Evolutionary conservation across 257 asterid genomes (phyloP).

Genomic region (Scutellaria galericulata): DNA sequence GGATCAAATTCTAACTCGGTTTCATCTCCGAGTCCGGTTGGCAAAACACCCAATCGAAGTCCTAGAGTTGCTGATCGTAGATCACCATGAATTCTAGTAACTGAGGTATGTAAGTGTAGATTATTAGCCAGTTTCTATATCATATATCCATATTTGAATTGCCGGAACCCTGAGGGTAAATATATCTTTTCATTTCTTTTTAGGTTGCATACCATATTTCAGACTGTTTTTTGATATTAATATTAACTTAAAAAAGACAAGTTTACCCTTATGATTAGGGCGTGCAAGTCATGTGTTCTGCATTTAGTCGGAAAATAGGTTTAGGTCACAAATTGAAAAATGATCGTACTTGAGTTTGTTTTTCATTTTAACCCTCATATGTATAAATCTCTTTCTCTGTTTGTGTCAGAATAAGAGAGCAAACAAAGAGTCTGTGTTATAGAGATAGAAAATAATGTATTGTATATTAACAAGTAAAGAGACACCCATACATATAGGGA

Average conservation of each 20-base stretch:
- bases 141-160: not conserved
- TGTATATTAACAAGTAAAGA: no score
- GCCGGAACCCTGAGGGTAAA: no score
- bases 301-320: no score
- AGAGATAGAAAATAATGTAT: no score
- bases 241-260: no score
- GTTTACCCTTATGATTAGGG: no score
- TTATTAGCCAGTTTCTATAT: not conserved
- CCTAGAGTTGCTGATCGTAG: conserved; percentile 64
- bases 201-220: no score
- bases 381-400: not conserved
- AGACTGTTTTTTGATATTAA: no score
- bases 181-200: no score
- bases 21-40: conserved; percentile 53
- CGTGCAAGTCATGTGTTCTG: no score
- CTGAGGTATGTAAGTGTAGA: conserved; percentile 52
- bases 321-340: no score
- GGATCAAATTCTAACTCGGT: conserved; percentile 50
- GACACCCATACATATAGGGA: no score
- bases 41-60: conserved; percentile 57
- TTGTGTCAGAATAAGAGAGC: conserved; percentile 61
- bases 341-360: not conserved
- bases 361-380: not conserved
- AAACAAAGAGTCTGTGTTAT: conserved; percentile 46
- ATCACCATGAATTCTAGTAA: conserved; percentile 59